Evolutionary conservation across 2,329 filamentous ascomycete species (phyloP).

Genomic region (Emmonsiellopsis sp.): DNA sequence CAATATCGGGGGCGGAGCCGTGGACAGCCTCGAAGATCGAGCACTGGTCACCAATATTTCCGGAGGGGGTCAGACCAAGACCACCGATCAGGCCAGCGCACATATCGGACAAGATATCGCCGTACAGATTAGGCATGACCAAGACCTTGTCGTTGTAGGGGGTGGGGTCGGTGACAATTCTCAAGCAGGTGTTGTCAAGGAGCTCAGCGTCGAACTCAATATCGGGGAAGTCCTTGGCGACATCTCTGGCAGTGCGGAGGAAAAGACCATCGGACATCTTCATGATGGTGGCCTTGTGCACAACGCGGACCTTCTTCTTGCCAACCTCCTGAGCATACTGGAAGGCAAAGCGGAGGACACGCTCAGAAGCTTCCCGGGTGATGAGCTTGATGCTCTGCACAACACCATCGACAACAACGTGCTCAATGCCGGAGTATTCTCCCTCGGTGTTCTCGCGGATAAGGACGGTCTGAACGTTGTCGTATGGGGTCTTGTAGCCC

Average conservation of each 20-base stretch:
- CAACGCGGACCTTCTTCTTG: constrained; percentile 91
- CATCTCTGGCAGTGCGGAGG: constrained; percentile 72
- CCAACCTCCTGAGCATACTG: constrained; percentile 91
- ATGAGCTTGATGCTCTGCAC: constrained; percentile 99
- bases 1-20: constrained; percentile 93
- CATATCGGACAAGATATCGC: constrained; percentile 99
- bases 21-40: constrained; percentile 99
- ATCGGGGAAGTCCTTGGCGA: constrained; percentile 89
- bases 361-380: constrained; percentile 86
- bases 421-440: constrained; percentile 98
- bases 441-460: constrained; percentile 99
- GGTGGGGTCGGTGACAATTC: constrained; percentile 91
- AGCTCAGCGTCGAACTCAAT: constrained; percentile 97
- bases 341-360: constrained; percentile 94
- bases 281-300: constrained; percentile 99
- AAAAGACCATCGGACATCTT: constrained; percentile 99
- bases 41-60: constrained; percentile 98
- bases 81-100: constrained; percentile 97
- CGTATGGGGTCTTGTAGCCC: constrained; percentile 97
- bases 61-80: constrained; percentile 91
- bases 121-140: constrained; percentile 96
- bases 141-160: constrained; percentile 99
- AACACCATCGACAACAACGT: constrained; percentile 93
- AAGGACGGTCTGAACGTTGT: constrained; percentile 90
- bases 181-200: constrained; percentile 97